A percentile compares a stretch with the other conserved stretches of the same genome.
These are phyloP conservation scores for Salvia hispanica DNA, from an alignment of 257 asterid species.

Conservation along the genomic window DNA sequence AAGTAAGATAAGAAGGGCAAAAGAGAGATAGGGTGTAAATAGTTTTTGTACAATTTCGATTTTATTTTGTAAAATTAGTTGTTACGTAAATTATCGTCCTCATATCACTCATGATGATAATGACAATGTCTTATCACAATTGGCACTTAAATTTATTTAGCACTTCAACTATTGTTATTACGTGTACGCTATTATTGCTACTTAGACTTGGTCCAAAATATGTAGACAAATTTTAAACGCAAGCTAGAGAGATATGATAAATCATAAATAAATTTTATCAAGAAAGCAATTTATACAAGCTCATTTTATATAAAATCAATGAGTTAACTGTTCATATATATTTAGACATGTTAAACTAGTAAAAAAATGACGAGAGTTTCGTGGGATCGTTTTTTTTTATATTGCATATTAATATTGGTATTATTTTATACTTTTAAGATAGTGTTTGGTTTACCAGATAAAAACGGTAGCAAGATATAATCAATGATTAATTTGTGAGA, in stretches of 20 bases:
- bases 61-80: not conserved
- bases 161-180: slow-evolving; percentile 13
- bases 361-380: too few species aligned
- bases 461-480: too few species aligned
- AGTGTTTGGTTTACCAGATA: too few species aligned
- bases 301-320: too few species aligned
- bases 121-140: slow-evolving; percentile 29
- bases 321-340: too few species aligned
- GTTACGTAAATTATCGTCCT: slow-evolving; percentile 5
- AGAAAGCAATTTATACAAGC: too few species aligned
- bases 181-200: slow-evolving; percentile 24
- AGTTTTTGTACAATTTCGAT: not conserved
- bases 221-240: slow-evolving; percentile 5
- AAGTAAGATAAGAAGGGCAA: not conserved
- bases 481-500: too few species aligned
- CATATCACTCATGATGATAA: slow-evolving; percentile 32
- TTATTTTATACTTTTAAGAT: too few species aligned
- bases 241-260: not conserved
- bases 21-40: not conserved
- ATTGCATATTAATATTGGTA: too few species aligned
- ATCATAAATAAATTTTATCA: too few species aligned
- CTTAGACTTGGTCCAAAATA: not conserved
- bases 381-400: too few species aligned
- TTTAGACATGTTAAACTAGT: too few species aligned
- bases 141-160: not conserved